A percentile compares a stretch with the other conserved stretches of the same genome.
These are phyloP conservation scores for Globisporangium abappressorium DNA, from an alignment of 352 stramenopile genomes.

Conservation along the genomic window DNA sequence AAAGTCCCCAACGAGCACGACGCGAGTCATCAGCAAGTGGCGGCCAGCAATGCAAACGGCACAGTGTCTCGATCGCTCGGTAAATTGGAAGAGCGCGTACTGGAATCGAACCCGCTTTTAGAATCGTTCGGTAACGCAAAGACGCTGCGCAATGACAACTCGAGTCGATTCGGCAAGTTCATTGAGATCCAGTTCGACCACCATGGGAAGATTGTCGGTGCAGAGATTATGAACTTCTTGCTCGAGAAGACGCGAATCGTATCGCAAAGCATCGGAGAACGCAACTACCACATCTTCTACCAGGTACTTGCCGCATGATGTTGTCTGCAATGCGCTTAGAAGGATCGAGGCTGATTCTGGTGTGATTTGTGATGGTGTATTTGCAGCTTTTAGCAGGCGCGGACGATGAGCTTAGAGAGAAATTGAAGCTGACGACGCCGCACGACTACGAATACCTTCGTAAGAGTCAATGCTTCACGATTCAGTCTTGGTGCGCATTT, in stretches of 20 bases:
- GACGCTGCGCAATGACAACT: conserved; percentile 97
- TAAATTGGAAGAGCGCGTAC: conserved; percentile 83
- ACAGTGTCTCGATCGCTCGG: conserved; percentile 87
- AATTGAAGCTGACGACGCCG: conserved; percentile 68
- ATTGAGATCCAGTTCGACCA: conserved; percentile 96
- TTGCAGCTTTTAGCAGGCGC: conserved; percentile 70
- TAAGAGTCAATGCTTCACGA: conserved; percentile 84
- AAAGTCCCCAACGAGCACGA: conserved; percentile 36
- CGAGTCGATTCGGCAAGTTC: conserved; percentile 96
- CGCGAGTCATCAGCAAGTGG: conserved; percentile 50
- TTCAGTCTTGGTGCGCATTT: conserved; percentile 51
- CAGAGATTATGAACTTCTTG: conserved; percentile 90
- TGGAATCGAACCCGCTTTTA: conserved; percentile 87
- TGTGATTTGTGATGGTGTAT: conserved; percentile 14
- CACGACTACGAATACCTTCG: conserved; percentile 87
- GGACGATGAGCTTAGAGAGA: conserved; percentile 58
- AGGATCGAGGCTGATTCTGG: neutral
- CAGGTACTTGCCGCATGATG: conserved; percentile 54
- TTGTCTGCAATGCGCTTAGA: conserved; percentile 9
- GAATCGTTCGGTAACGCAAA: conserved; percentile 92
- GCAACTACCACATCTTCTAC: conserved; percentile 98
- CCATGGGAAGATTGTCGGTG: conserved; percentile 88
- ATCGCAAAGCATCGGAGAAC: conserved; percentile 87
- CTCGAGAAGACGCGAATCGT: conserved; percentile 91
- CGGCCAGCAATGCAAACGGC: conserved; percentile 60